Evolutionary conservation across 1,284 basidiomycete genomes (phyloP).

Genomic region (Fomitopsis pinicola): DNA sequence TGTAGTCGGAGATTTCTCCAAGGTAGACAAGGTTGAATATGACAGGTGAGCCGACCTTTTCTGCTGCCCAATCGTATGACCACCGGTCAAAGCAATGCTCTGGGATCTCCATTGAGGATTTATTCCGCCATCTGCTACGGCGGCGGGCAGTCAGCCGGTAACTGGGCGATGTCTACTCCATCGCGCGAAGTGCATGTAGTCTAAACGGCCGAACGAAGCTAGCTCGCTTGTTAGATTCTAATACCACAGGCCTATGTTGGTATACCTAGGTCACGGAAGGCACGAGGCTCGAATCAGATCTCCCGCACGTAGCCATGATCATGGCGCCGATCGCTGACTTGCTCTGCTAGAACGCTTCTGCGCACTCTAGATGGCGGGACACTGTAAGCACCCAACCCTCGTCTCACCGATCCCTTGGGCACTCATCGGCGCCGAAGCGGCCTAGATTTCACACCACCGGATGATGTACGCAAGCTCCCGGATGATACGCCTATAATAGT

Average conservation of each 20-base stretch:
- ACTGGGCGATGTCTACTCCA: no score
- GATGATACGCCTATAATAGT: slow-evolving; percentile 79
- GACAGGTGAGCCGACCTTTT: slow-evolving; percentile 46
- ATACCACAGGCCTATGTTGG: no score
- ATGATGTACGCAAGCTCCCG: slow-evolving; percentile 47
- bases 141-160: no score
- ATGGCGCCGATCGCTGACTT: neutral
- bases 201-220: no score
- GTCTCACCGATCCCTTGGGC: slow-evolving; percentile 1
- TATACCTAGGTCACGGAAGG: no score
- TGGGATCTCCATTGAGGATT: no score
- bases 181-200: no score
- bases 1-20: slow-evolving; percentile 68
- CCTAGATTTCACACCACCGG: slow-evolving; percentile 64
- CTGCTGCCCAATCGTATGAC: neutral
- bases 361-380: slow-evolving; percentile 68
- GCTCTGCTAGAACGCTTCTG: slow-evolving; percentile 45
- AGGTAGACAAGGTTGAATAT: slow-evolving; percentile 68
- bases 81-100: no score
- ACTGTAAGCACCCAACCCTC: slow-evolving; percentile 38
- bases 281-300: no score
- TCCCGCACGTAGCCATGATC: no score
- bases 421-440: slow-evolving; percentile 38
- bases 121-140: no score
- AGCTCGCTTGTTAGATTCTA: no score